Conservation (phyloP, 305 asterid species). For the Fraxinus nigra region DNA sequence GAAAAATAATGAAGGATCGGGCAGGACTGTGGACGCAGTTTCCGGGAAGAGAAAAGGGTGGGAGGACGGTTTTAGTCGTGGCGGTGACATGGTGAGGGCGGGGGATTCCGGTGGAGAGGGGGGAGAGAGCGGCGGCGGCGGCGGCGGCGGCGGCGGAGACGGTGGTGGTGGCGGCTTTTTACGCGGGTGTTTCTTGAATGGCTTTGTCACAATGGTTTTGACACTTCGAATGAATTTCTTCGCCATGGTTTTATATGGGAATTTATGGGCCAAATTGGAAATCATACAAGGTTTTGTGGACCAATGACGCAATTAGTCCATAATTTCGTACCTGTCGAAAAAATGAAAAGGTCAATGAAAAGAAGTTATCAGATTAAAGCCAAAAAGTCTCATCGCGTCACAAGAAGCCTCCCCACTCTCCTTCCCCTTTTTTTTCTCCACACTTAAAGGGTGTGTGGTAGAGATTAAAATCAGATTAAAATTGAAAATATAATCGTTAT, state of each 20-base stretch:
- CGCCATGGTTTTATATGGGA: slow-evolving; percentile 27
- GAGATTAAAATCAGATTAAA: too few species aligned
- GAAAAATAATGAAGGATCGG: slow-evolving; percentile 69
- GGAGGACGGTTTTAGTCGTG: slow-evolving; percentile 12
- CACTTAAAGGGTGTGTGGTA: too few species aligned
- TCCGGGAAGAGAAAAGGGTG: slow-evolving; percentile 58
- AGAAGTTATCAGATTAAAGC: neutral
- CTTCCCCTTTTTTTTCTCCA: too few species aligned
- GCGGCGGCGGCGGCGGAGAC: slow-evolving; percentile 16
- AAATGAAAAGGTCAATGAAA: neutral
- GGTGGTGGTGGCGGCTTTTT: neutral
- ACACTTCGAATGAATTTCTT: slow-evolving; percentile 48
- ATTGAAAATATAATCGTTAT: too few species aligned
- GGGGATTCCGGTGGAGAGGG: slow-evolving; percentile 17
- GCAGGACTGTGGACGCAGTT: slow-evolving; percentile 61
- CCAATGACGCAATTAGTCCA: slow-evolving; percentile 19
- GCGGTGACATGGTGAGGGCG: slow-evolving; percentile 26
- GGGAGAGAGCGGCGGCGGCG: neutral
- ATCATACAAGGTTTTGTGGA: slow-evolving; percentile 28
- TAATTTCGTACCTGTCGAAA: slow-evolving; percentile 26
- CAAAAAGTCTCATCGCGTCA: neutral
- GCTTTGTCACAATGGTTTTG: slow-evolving; percentile 38
- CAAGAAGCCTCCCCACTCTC: neutral
- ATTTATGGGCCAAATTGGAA: slow-evolving; percentile 27
- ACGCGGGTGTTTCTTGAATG: slow-evolving; percentile 40